Percentiles rank a stretch among this genome's conserved stretches.
Evolutionary conservation across 2,329 filamentous ascomycete genomes (phyloP).

Genomic region (Magnaporthiopsis incrustans): DNA sequence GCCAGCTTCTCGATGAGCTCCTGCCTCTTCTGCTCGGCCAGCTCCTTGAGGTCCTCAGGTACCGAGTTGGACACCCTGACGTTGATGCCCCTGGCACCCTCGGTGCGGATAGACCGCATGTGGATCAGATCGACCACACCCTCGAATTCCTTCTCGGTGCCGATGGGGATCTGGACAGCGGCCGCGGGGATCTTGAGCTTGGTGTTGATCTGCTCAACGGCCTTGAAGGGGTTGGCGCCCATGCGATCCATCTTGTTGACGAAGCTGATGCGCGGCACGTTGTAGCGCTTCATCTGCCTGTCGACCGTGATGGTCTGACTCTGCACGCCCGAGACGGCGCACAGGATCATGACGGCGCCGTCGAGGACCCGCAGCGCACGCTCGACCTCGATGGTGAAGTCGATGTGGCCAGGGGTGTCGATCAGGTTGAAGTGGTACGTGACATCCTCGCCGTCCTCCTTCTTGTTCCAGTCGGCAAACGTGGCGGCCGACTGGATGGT

Average conservation of each 20-base stretch:
- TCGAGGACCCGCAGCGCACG: constrained; percentile 89
- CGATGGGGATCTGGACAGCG: constrained; percentile 90
- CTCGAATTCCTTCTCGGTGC: constrained; percentile 81
- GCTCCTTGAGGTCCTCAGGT: constrained; percentile 66
- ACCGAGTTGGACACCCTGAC: constrained; percentile 73
- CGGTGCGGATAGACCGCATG: constrained; percentile 91
- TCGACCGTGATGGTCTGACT: constrained; percentile 98
- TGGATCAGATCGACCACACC: constrained; percentile 88
- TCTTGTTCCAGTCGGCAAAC: constrained; percentile 94
- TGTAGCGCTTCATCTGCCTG: constrained; percentile 97
- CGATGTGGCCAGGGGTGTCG: constrained; percentile 96
- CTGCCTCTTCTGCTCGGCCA: constrained; percentile 74
- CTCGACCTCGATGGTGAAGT: constrained; percentile 98
- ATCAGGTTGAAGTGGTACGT: constrained; percentile 98
- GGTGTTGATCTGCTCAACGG: constrained; percentile 92
- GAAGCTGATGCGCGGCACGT: constrained; percentile 90
- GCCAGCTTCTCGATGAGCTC: constrained; percentile 90
- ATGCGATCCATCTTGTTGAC: constrained; percentile 99
- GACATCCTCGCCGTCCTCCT: constrained; percentile 68
- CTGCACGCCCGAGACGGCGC: constrained; percentile 93
- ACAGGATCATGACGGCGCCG: constrained; percentile 96
- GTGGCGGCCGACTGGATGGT: constrained; percentile 98
- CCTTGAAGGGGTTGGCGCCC: constrained; percentile 97
- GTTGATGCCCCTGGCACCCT: constrained; percentile 71
- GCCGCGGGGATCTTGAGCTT: constrained; percentile 92